Evolutionary conservation across 768 basidiomycete genomes (phyloP), one percentile per base, ranked within the genome.

Genomic region (Piloderma croceum): DNA sequence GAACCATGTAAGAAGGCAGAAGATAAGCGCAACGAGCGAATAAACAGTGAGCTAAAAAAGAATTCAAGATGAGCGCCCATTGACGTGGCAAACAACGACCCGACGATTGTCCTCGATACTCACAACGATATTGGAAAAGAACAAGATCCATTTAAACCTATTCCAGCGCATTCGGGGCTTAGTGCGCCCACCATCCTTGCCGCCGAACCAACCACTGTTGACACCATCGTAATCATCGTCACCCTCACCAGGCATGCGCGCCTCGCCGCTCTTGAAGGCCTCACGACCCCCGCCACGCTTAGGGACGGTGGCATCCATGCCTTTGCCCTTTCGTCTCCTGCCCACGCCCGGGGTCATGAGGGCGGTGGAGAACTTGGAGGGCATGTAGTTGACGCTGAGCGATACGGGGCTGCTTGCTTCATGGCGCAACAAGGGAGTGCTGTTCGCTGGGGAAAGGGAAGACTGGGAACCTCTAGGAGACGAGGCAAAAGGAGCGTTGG

Each of bases 111-210:
- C 27, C n/a, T 34, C 36, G 20, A 29, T 9, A 29, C 27, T 9
- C 15, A 29, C 27, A 24, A 80, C 24, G 24, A 68, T 51, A 54
- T 89, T 90, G 35, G 82, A 65, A 34, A 76, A 32, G 58, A 90
- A 82, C 4, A 91, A 59, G 9, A 71, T 63, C 86, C 86, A 90
- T 58, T 92, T 91, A 73, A 90, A 91, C 46, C 68, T 74, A 54
- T 79, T 90, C 89, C 89, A 92, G 12, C 79, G 65, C 42, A 84
- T 61, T 24, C 58, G 61, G 50, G 70, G 59, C 44, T 64, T 62
- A 1, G 53, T 55, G 43, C 60, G 62, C 40, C 64, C 63, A 22
- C 61, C 58, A 36, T 60, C 63, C 27, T 69, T 68, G 42, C 51
- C 62, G 15, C 51, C 61, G 54, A 72, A 75, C 60, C 63, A 65